Evolutionary conservation across 2,329 filamentous ascomycete species (phyloP).

Genomic region (Penicillium sp.): DNA sequence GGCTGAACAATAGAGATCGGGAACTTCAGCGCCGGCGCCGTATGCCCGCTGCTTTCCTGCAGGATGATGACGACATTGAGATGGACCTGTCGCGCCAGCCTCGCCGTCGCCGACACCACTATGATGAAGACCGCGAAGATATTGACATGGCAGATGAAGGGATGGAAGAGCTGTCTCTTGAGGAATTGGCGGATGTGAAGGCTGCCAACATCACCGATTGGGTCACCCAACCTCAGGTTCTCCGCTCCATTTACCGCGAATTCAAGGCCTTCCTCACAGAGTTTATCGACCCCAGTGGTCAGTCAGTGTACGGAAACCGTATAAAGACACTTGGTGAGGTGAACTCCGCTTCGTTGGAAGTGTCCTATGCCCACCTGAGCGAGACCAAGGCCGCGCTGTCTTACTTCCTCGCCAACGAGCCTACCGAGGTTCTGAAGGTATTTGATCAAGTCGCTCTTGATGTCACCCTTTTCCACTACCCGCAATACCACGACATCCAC

Average conservation of each 20-base stretch:
- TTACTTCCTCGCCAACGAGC: constrained; percentile 93
- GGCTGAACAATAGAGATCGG: constrained; percentile 58
- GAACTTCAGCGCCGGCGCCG: constrained; percentile 55
- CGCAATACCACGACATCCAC: constrained; percentile 95
- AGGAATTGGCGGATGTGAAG: constrained; percentile 88
- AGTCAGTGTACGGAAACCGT: constrained; percentile 89
- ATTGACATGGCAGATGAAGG: constrained; percentile 84
- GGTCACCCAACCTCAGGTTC: constrained; percentile 84
- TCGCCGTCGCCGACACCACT: constrained; percentile 77
- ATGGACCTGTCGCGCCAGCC: constrained; percentile 82
- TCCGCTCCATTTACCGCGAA: constrained; percentile 88
- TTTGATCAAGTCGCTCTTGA: constrained; percentile 98
- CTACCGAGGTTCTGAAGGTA: constrained; percentile 88
- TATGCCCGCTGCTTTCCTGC: constrained; percentile 60
- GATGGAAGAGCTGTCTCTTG: constrained; percentile 90
- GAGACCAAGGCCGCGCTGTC: constrained; percentile 88
- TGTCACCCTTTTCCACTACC: constrained; percentile 90
- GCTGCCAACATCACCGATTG: constrained; percentile 90
- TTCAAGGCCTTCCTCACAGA: constrained; percentile 97
- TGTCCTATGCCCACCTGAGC: constrained; percentile 89
- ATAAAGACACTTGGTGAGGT: constrained; percentile 95
- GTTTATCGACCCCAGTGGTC: constrained; percentile 82
- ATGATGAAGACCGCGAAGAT: constrained; percentile 91
- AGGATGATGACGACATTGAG: constrained; percentile 74
- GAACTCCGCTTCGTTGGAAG: constrained; percentile 92